phyloP scores from a whole-genome alignment of 805 yeast species.

The Starmerella cellae region DNA sequence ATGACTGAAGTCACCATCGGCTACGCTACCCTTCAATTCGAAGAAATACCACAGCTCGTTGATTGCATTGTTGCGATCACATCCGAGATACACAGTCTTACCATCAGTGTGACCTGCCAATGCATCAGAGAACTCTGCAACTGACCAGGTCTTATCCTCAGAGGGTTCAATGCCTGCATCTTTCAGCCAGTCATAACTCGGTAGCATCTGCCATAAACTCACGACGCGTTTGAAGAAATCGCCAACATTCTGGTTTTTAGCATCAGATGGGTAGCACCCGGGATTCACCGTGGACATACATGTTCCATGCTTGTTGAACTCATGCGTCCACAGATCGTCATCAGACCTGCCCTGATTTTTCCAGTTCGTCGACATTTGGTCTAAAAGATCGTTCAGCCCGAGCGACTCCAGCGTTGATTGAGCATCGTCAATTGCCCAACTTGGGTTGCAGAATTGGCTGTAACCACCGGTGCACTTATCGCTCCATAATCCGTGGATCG shows the following conservation, averaged over 20 bases:
- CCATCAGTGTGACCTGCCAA: conserved; percentile 33
- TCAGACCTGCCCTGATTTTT: conserved; percentile 58
- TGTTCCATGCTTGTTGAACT: conserved; percentile 87
- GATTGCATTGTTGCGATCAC: conserved; percentile 39
- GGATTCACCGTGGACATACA: conserved; percentile 74
- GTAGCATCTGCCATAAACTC: conserved; percentile 42
- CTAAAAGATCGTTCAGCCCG: conserved; percentile 38
- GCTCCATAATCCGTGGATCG: conserved; percentile 82
- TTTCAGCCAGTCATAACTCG: conserved; percentile 55
- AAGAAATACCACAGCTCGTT: conserved; percentile 73
- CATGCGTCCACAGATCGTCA: conserved; percentile 72
- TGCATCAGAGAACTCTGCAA: conserved; percentile 29
- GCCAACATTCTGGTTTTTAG: conserved; percentile 36
- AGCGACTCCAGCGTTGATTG: conserved; percentile 33
- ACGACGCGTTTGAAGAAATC: conserved; percentile 58
- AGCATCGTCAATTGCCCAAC: conserved; percentile 42
- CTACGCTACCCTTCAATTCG: conserved; percentile 57
- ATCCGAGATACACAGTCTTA: conserved; percentile 42
- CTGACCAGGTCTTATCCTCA: conserved; percentile 40
- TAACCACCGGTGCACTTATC: conserved; percentile 75
- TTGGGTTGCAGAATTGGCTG: conserved; percentile 61
- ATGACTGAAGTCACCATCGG: conserved; percentile 49
- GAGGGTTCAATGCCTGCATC: conserved; percentile 63
- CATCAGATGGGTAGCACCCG: conserved; percentile 40
- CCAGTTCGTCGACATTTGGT: conserved; percentile 53